Evolutionary conservation across 768 basidiomycete species (phyloP).

Genomic region (Mycena vitilis): DNA sequence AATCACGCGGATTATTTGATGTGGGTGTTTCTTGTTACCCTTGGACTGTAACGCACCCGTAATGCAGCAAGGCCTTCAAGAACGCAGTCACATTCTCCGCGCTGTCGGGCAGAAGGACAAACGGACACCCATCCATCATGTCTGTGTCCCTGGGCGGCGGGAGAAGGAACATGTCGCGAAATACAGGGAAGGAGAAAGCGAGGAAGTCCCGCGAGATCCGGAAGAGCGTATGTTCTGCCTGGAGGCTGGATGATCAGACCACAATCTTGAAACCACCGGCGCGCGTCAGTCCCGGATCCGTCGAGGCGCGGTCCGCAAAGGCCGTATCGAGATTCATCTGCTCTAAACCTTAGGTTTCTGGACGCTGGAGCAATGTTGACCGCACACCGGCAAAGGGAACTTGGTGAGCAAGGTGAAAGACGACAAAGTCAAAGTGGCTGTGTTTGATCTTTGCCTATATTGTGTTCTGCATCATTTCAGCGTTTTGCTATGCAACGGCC

Average conservation of each 20-base stretch:
- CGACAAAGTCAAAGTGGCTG: too few relatives aligned
- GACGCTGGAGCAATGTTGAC: too few relatives aligned
- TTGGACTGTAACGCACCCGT: background rate
- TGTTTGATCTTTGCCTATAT: too few relatives aligned
- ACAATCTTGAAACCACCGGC: slow-evolving; percentile 17
- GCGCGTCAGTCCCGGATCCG: background rate
- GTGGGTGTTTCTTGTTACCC: background rate
- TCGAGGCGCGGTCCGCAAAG: too few relatives aligned
- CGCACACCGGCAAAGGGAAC: too few relatives aligned
- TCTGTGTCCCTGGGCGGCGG: slow-evolving; percentile 5
- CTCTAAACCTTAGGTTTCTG: too few relatives aligned
- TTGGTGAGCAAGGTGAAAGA: too few relatives aligned
- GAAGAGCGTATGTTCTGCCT: slow-evolving; percentile 15
- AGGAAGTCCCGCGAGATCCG: slow-evolving; percentile 13
- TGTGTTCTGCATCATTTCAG: too few relatives aligned
- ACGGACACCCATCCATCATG: slow-evolving; percentile 20
- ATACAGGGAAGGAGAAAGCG: slow-evolving; percentile 3
- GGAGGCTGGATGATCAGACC: slow-evolving; percentile 15
- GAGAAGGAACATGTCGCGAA: slow-evolving; percentile 21
- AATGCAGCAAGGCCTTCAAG: slow-evolving; percentile 19
- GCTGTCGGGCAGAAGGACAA: slow-evolving; percentile 21
- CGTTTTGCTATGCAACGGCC: too few relatives aligned
- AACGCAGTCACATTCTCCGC: slow-evolving; percentile 10
- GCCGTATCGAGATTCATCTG: too few relatives aligned
- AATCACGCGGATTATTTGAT: background rate